Conservation (phyloP, 2,329 filamentous ascomycete species). For the Alternaria sp. region DNA sequence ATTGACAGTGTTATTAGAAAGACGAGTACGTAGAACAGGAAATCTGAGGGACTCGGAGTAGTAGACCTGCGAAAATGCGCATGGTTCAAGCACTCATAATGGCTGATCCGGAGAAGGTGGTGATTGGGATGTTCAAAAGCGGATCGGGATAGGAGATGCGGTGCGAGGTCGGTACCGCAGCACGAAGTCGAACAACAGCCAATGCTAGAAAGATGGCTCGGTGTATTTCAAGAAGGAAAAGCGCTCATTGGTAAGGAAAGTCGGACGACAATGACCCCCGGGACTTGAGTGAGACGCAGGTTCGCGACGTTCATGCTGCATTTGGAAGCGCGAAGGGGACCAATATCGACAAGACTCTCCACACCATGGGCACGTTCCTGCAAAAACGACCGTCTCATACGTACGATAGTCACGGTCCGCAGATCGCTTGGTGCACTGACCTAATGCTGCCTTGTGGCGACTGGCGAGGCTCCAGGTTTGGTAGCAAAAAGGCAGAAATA, state of each 20-base stretch:
- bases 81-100: constrained; percentile 5
- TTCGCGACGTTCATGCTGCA: constrained; percentile 23
- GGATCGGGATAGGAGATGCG: background rate
- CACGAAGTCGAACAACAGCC: background rate
- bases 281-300: constrained; percentile 14
- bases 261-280: background rate
- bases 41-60: constrained; percentile 3
- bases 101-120: background rate
- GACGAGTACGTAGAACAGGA: constrained; percentile 5
- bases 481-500: constrained; percentile 3
- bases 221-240: background rate
- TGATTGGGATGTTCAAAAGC: background rate
- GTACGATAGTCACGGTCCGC: constrained; percentile 30
- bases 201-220: background rate
- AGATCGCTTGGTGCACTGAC: constrained; percentile 12
- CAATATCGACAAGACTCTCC: constrained; percentile 11
- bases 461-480: constrained; percentile 13
- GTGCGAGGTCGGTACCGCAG: background rate
- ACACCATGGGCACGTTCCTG: constrained; percentile 20
- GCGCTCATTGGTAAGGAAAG: constrained; percentile 1
- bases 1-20: background rate
- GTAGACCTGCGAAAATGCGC: background rate
- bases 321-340: constrained; percentile 20
- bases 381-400: constrained; percentile 26
- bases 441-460: constrained; percentile 12